phyloP scores from a whole-genome alignment of 176 grass and related monocot species.

The Aegilops umbellulata region DNA sequence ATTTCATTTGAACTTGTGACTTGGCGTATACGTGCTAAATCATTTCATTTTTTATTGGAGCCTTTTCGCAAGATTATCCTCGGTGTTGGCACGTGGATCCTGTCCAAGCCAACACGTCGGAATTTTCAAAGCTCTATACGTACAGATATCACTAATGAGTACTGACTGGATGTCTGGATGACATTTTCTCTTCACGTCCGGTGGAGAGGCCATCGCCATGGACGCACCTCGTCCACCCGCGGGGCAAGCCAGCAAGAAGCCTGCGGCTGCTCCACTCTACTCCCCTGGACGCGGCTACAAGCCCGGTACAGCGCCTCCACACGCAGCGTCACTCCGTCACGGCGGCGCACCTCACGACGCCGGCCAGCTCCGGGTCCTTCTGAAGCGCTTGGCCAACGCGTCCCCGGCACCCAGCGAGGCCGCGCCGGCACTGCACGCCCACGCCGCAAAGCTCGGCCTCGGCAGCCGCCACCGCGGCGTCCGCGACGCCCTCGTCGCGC shows the following conservation, averaged over 20 bases:
- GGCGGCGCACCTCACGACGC: neutral
- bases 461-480: neutral
- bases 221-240: neutral
- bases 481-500: neutral
- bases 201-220: neutral
- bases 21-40: too few species aligned
- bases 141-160: too few species aligned
- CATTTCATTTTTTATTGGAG: too few species aligned
- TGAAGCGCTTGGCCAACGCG: neutral
- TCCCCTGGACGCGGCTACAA: neutral
- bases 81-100: too few species aligned
- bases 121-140: too few species aligned
- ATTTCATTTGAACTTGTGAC: too few species aligned
- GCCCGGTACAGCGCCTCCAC: accelerated
- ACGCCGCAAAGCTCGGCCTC: neutral
- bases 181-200: neutral
- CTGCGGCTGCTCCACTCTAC: neutral
- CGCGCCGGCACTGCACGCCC: neutral
- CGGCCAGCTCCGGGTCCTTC: neutral
- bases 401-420: neutral
- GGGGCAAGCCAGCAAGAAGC: neutral
- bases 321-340: neutral
- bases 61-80: too few species aligned
- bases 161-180: neutral
- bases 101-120: too few species aligned